Evolutionary conservation across 1,139 yeast genomes (phyloP).

Genomic region (Insectozyma bohioensis): DNA sequence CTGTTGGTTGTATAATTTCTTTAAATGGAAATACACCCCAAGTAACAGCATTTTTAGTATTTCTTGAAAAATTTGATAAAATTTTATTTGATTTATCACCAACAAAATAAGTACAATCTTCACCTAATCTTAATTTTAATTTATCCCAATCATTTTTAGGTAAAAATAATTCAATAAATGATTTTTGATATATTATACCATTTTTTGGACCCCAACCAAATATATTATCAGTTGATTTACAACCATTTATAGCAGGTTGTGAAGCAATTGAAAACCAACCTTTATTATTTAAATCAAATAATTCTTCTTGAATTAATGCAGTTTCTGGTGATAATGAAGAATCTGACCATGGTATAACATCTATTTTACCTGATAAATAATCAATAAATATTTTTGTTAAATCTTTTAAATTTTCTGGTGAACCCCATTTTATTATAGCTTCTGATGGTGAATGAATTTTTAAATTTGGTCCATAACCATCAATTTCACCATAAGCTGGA

Average conservation of each 20-base stretch:
- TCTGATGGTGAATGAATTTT: constrained; percentile 66
- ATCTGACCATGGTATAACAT: constrained; percentile 90
- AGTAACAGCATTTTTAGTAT: constrained; percentile 72
- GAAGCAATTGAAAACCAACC: constrained; percentile 90
- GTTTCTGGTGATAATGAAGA: constrained; percentile 85
- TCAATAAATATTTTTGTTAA: constrained; percentile 66
- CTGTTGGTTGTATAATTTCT: constrained; percentile 84
- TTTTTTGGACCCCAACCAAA: constrained; percentile 97
- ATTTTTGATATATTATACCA: constrained; percentile 90
- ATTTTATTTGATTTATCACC: constrained; percentile 65
- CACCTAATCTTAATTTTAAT: constrained; percentile 43
- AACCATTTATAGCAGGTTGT: constrained; percentile 88
- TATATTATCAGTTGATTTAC: constrained; percentile 74
- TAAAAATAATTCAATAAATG: constrained; percentile 80
- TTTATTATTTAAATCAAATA: constrained; percentile 69
- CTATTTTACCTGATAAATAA: constrained; percentile 74
- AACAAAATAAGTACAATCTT: constrained; percentile 63
- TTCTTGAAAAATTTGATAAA: too few relatives aligned
- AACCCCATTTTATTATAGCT: constrained; percentile 81
- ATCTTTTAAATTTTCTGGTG: constrained; percentile 65
- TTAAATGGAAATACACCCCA: constrained; percentile 95
- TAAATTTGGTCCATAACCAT: constrained; percentile 92
- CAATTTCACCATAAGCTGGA: constrained; percentile 97
- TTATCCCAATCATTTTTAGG: constrained; percentile 83
- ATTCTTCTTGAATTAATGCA: constrained; percentile 86